Conservation (phyloP, 1,139 yeast genomes). For the Blastobotrys indianensis region DNA sequence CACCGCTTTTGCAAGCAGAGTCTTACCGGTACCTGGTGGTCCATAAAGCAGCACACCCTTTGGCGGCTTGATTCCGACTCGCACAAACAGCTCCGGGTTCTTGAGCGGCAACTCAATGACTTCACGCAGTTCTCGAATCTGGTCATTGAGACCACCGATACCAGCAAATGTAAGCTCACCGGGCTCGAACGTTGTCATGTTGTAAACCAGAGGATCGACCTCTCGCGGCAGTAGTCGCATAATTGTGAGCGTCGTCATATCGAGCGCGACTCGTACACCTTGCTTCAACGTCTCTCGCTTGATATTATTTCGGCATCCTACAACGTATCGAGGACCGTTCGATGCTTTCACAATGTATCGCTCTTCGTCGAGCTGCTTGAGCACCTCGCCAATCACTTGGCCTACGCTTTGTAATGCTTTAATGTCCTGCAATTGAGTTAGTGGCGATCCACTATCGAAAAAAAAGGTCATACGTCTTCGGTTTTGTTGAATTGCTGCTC, state of each 20-base stretch:
- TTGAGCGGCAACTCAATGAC: constrained; percentile 96
- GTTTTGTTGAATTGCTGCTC: constrained; percentile 87
- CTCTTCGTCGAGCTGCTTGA: constrained; percentile 93
- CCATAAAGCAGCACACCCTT: constrained; percentile 96
- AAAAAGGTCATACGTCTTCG: constrained; percentile 48
- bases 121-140: constrained; percentile 92
- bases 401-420: constrained; percentile 97
- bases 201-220: constrained; percentile 96
- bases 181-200: constrained; percentile 97
- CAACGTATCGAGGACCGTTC: constrained; percentile 96
- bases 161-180: constrained; percentile 94
- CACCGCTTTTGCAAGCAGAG: constrained; percentile 92
- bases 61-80: constrained; percentile 98
- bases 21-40: constrained; percentile 99
- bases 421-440: constrained; percentile 51
- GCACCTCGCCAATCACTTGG: constrained; percentile 94
- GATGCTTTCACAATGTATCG: constrained; percentile 93
- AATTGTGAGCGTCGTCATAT: constrained; percentile 95
- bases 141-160: constrained; percentile 95
- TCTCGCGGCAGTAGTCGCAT: constrained; percentile 97
- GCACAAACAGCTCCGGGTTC: constrained; percentile 90
- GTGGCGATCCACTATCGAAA: constrained; percentile 1
- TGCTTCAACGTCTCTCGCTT: constrained; percentile 77
- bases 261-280: constrained; percentile 94
- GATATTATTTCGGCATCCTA: constrained; percentile 92